These are phyloP conservation scores for Monilinia fructigena DNA, from an alignment of 2,329 filamentous ascomycete genomes.

Conservation along the genomic window DNA sequence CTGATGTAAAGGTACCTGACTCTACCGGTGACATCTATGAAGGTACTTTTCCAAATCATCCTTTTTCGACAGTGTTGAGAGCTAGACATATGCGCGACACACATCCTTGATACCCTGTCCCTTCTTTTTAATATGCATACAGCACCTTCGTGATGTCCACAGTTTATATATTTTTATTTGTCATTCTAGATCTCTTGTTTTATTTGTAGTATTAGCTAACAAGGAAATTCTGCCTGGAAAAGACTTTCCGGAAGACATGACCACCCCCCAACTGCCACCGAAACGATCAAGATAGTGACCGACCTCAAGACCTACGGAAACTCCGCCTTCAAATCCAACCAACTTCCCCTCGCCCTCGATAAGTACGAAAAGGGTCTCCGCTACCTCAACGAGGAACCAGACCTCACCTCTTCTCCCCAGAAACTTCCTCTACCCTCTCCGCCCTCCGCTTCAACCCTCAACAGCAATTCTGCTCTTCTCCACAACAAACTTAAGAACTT, in stretches of 20 bases:
- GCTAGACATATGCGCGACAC: conserved; percentile 11
- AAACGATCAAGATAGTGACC: conserved; percentile 74
- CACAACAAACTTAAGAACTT: conserved; percentile 76
- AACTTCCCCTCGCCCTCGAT: conserved; percentile 68
- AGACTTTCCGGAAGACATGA: conserved; percentile 88
- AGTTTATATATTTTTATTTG: background rate
- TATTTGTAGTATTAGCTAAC: conserved; percentile 12
- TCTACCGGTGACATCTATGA: conserved; percentile 87
- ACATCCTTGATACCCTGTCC: background rate
- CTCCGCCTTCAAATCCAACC: conserved; percentile 79
- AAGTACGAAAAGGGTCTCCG: conserved; percentile 95
- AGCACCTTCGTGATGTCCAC: background rate
- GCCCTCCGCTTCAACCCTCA: conserved; percentile 78
- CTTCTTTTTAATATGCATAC: background rate
- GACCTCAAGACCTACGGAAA: conserved; percentile 93
- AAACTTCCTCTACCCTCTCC: conserved; percentile 65
- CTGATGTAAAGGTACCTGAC: conserved; percentile 70
- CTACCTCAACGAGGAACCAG: conserved; percentile 83
- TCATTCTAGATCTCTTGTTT: background rate
- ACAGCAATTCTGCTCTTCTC: conserved; percentile 85
- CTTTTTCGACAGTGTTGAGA: conserved; percentile 17
- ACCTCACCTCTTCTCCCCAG: conserved; percentile 69
- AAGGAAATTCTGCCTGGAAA: background rate
- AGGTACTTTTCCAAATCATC: conserved; percentile 29
- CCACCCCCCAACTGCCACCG: conserved; percentile 58